Conservation (phyloP, 768 basidiomycete species). For the Leccinum ochraceum region DNA sequence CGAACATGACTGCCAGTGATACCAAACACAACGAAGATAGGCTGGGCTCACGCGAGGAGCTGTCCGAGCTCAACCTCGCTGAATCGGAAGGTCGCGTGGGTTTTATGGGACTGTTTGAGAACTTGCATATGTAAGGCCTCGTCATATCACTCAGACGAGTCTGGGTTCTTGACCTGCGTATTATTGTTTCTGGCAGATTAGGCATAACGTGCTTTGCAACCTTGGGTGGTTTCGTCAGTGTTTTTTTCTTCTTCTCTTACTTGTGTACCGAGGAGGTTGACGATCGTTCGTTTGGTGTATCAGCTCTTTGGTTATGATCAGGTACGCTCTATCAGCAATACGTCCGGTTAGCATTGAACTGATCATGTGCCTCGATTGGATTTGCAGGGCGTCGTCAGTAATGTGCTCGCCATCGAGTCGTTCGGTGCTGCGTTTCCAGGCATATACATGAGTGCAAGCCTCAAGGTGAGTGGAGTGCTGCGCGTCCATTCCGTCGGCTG, state of each 20-base stretch:
- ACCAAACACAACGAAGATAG: conserved; percentile 4
- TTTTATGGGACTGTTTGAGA: conserved; percentile 31
- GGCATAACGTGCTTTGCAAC: conserved; percentile 35
- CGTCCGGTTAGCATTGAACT: not conserved
- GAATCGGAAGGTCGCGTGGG: conserved; percentile 25
- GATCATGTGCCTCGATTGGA: not conserved
- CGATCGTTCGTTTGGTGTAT: not conserved
- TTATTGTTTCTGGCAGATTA: conserved; percentile 17
- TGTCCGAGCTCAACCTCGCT: conserved; percentile 13
- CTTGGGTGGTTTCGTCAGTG: conserved; percentile 34
- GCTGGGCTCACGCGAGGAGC: not conserved
- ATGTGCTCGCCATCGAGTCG: conserved; percentile 36
- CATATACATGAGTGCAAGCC: conserved; percentile 28
- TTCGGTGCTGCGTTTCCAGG: conserved; percentile 36
- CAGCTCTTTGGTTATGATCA: conserved; percentile 37
- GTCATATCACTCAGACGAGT: not conserved
- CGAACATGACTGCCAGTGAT: conserved; percentile 12
- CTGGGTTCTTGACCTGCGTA: conserved; percentile 2
- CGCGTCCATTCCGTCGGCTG: not conserved
- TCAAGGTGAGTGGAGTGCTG: conserved; percentile 21
- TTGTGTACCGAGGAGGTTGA: not conserved
- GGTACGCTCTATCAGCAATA: conserved; percentile 6
- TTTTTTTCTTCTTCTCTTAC: not conserved
- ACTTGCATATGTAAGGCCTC: conserved; percentile 25
- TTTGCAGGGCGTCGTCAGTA: conserved; percentile 32